Evolutionary conservation across 2,329 filamentous ascomycete genomes (phyloP), one percentile per base, ranked within the genome.

Genomic region (Cladophialophora bantiana): DNA sequence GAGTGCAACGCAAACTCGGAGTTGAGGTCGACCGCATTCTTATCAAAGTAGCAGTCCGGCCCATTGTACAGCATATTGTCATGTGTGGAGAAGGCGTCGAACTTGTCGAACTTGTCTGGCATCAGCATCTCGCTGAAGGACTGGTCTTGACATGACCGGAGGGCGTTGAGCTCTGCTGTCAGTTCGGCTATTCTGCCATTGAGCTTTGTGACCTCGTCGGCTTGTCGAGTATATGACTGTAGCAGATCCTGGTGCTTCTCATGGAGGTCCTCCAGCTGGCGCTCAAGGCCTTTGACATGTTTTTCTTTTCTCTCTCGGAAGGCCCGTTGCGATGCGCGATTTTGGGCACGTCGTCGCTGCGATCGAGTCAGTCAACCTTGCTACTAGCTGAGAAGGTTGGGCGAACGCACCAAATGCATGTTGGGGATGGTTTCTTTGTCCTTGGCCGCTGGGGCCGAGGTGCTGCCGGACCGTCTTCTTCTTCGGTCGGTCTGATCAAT

Each of bases 251-350:
- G 71, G 59, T 77, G 74, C 57, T 75, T 73, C 59, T 74, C 71
- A 38, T 76, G 73, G 12, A 92, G 79, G 75, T 91, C 88, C 53
- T 89, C 84, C 2, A 92, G 88, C 78, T 92, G 92, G 66, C 84
- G 90, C 80, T 97, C 93, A 1, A 96, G 85, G 72, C 94, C 90
- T 77, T 93, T 93, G 56, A 96, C 78, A 74, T 96, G 94, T 81
- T 91, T 95, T 79, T 97, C 94, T 81, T 97, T 97, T 69, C 94
- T 90, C 78, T 97, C 94, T 62, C 94, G 88, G 84, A 97, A 97
- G 5, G 94, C 94, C 65, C 94, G 88, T 80, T 97, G 94, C 4
- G 94, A 94, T 7, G 94, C 94, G 72, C 94, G 87, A 74, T 97
- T 97, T 77, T 97, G 94, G 12, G 95, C 95, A 82, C 98, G 98